phyloP scores from a whole-genome alignment of 2,329 filamentous ascomycete species.

The Cercospora beticola region DNA sequence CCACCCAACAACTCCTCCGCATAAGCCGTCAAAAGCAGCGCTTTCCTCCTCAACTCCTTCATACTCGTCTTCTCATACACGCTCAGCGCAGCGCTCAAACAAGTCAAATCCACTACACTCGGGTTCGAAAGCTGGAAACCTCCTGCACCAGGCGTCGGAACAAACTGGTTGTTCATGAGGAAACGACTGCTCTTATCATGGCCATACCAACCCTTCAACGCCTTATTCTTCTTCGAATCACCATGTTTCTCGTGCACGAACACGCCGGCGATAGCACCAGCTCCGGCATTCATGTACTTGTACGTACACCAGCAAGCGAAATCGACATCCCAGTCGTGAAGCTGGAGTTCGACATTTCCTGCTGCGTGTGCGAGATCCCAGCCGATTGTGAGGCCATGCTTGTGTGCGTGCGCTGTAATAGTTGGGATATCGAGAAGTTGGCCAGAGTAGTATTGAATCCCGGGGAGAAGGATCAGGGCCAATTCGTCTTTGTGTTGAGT shows the following conservation, averaged over 20 bases:
- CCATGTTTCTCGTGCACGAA: constrained; percentile 79
- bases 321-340: constrained; percentile 89
- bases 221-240: constrained; percentile 39
- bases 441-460: constrained; percentile 88
- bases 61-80: constrained; percentile 73
- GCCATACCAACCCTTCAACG: constrained; percentile 80
- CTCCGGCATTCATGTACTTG: constrained; percentile 91
- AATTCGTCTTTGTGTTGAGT: constrained; percentile 70
- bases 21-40: constrained; percentile 71
- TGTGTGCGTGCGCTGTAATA: constrained; percentile 76
- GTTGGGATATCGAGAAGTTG: constrained; percentile 79
- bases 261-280: constrained; percentile 74
- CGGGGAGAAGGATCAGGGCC: constrained; percentile 76
- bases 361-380: constrained; percentile 89
- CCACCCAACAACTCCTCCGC: constrained; percentile 64
- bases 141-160: constrained; percentile 72
- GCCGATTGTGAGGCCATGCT: constrained; percentile 68
- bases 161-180: constrained; percentile 77
- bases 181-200: constrained; percentile 74
- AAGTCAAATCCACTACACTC: constrained; percentile 72
- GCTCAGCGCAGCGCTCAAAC: constrained; percentile 67
- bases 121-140: constrained; percentile 87
- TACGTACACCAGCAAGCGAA: constrained; percentile 93
- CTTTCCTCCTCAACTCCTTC: constrained; percentile 66
- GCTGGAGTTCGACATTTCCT: constrained; percentile 74